Base-by-base conservation (phyloP, 192 early-diverging fungal genomes). In the Chytriomyces hyalinus region DNA sequence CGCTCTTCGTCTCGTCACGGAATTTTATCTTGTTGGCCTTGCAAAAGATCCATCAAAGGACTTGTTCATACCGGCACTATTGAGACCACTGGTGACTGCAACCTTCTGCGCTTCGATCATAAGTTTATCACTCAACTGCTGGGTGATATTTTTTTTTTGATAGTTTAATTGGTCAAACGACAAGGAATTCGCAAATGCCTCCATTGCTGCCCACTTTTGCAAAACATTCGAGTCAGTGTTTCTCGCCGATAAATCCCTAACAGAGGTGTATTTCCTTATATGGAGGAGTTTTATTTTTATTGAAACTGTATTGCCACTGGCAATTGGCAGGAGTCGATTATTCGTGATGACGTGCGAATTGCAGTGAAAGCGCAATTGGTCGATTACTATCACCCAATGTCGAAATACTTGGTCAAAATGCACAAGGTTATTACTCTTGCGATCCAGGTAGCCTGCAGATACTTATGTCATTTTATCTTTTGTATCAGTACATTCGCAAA, bases 21-120 rank as follows among this genome's bases (percentile, higher is more conserved):
- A 99, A 60, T 88, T 98, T 50, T 95, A 94, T 85, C 79, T 96
- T 15, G 89, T 89, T 6, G 94, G 93, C 1, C 86, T 98, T 8
- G 69, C 69, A 10, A 50, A 59, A 7, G 85, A 87, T 15, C 78
- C 93, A 44, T 77, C 87, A 11, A 90, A 92, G 62, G 77, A 89
- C 13, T 26, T 43, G 15, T n/a, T 53, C 82, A 80, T 13, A 46
- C 77, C 53, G 15, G 53, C 53, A 13, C 13, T 20, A 57, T 20
- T 57, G 60, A 28, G 60, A 15, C 76, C 20, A 61, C 8, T 22
- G 24, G 36, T 36, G 36, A 36, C 36, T 36, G 36, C 36, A 36
- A 36, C 1, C 2, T 36, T 36, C 36, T 36, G 36, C 36, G 36
- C 36, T 36, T 36, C 36, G 3, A 36, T 36, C 4, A 36, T 36